Evolutionary conservation across 1,139 yeast species (phyloP), one percentile per base, ranked within the genome.

Genomic region (Casaregolazyma lundiana): DNA sequence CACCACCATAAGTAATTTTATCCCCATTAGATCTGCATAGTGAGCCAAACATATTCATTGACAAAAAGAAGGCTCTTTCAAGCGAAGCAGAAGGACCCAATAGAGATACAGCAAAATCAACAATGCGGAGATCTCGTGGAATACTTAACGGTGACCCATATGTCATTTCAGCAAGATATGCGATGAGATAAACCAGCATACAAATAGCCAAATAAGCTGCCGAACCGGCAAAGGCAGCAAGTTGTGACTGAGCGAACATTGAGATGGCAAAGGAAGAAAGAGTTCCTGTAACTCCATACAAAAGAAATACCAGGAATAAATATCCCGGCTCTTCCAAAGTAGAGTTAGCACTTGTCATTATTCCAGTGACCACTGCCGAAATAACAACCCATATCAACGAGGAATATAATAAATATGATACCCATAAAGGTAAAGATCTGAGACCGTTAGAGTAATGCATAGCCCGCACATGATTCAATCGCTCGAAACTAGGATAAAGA

Each of bases 401-500:
- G 43, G 61, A 63, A 51, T 59, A 64, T 17, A 62, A 21, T 4
- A 62, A 45, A 44, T 66, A 64, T 3, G 68, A 66, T 5, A 54
- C 46, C 69, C 70, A 67, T 15, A 66, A 49, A 1, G 70, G 69
- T 8, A 63, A 41, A 1, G 66, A 66, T 17, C 64, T 50, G 35
- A 66, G 49, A 15, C 70, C 70, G 43, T 67, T 66, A 4, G 70
- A 66, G 45, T 66, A 66, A 18, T 67, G 69, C 60, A 66, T 59
- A 1, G 69, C 68, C 18, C 70, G 53, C 7, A 66, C 69, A 39
- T 59, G 57, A 35, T 62, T 54, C 8, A 66, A 52, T 30, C 69
- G 57, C 48, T 66, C 70, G 50, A 55, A 61, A 1, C 70, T 67
- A 2, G 70, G 70, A 45, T 66, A 66, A 4, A 66, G 51, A 1